phyloP scores from a whole-genome alignment of 2,329 filamentous ascomycete species.

The Hymenoscyphus linearis region DNA sequence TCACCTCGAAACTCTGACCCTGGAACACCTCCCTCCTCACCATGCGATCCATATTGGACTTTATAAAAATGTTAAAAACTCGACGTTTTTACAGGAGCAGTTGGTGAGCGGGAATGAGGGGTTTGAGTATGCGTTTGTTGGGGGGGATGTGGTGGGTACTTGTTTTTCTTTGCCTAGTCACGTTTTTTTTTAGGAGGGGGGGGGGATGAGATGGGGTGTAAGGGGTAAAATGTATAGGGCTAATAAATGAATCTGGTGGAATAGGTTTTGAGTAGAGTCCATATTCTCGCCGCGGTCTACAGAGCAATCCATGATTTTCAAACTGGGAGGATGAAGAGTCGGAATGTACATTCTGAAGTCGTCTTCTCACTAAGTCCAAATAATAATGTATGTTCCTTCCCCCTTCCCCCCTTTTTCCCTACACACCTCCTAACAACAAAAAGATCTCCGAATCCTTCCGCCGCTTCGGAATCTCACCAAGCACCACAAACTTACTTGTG shows the following conservation, averaged over 20 bases:
- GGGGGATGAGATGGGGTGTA: constrained; percentile 14
- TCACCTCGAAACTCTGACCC: constrained; percentile 53
- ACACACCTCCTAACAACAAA: neutral
- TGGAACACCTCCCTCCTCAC: constrained; percentile 69
- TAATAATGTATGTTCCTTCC: constrained; percentile 41
- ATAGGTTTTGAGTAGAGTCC: constrained; percentile 43
- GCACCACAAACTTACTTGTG: constrained; percentile 67
- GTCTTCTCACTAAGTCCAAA: constrained; percentile 50
- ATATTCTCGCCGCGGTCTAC: constrained; percentile 45
- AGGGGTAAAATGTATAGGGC: neutral
- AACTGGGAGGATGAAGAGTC: constrained; percentile 39
- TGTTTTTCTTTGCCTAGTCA: neutral
- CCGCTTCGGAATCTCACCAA: constrained; percentile 72
- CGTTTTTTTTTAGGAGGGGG: neutral
- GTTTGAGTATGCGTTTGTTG: constrained; percentile 92
- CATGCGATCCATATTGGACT: constrained; percentile 68
- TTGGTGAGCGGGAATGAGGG: constrained; percentile 76
- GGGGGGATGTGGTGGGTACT: constrained; percentile 66
- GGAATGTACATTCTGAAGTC: constrained; percentile 52
- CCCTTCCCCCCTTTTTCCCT: neutral
- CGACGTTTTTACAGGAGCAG: constrained; percentile 72
- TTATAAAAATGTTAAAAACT: constrained; percentile 73
- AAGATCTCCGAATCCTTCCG: constrained; percentile 91
- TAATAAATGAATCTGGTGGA: neutral
- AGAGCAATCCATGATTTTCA: constrained; percentile 44